Evolutionary conservation across 2,329 filamentous ascomycete genomes (phyloP).

Genomic region (Colletotrichum brevisporum): DNA sequence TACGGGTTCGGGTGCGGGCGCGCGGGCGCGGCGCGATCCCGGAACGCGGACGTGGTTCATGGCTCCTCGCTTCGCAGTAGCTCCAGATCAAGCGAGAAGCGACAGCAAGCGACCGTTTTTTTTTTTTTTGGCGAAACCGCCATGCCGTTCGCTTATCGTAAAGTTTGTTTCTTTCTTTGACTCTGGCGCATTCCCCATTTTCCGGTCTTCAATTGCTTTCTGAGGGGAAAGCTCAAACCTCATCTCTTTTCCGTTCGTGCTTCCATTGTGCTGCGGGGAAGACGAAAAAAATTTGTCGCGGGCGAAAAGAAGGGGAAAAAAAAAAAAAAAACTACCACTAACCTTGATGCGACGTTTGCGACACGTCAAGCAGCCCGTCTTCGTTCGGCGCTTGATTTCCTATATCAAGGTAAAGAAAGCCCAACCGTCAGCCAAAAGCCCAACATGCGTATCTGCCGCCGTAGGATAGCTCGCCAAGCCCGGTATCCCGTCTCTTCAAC

Average conservation of each 20-base stretch:
- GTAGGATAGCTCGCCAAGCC: not conserved
- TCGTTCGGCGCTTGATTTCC: conserved; percentile 75
- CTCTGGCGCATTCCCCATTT: conserved; percentile 18
- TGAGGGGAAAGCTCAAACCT: conserved; percentile 1
- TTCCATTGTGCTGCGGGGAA: conserved; percentile 12
- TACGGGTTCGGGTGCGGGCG: not conserved
- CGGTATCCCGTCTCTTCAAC: conserved; percentile 37
- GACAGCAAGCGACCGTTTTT: conserved; percentile 45
- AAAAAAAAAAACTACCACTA: conserved; percentile 50
- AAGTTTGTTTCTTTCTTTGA: conserved; percentile 38
- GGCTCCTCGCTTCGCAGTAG: conserved; percentile 53
- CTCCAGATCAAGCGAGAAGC: conserved; percentile 54
- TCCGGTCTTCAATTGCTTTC: conserved; percentile 20
- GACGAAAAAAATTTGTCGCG: not conserved
- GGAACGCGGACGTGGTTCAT: conserved; percentile 33
- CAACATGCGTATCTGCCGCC: not conserved
- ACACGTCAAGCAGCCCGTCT: conserved; percentile 74
- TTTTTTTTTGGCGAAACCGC: conserved; percentile 28
- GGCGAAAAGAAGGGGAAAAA: not conserved
- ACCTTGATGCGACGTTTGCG: conserved; percentile 75
- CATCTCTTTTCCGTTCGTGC: conserved; percentile 11
- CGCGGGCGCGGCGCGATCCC: conserved; percentile 26
- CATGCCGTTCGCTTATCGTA: conserved; percentile 41
- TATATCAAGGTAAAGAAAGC: conserved; percentile 47
- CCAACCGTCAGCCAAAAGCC: conserved; percentile 18